Evolutionary conservation across 2,329 filamentous ascomycete genomes (phyloP).

Genomic region (Stagonosporopsis rhizophila): DNA sequence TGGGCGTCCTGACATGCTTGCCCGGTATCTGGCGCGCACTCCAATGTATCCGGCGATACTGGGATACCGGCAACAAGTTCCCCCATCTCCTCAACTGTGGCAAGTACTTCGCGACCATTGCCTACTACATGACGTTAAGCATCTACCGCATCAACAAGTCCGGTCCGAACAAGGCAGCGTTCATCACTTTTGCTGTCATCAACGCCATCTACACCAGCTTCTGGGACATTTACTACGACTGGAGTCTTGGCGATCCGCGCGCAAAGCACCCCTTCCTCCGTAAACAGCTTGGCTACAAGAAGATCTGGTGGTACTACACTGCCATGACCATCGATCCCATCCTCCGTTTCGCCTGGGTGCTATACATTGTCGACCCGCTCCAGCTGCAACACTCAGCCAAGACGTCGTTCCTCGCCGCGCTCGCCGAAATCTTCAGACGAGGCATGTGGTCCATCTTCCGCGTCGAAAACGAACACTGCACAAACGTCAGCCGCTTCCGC

Average conservation of each 20-base stretch:
- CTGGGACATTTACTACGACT: conserved; percentile 98
- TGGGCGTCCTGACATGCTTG: conserved; percentile 84
- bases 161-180: conserved; percentile 68
- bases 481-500: conserved; percentile 81
- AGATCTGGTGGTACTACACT: conserved; percentile 81
- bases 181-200: conserved; percentile 79
- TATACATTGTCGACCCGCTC: conserved; percentile 84
- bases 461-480: conserved; percentile 97
- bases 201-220: conserved; percentile 85
- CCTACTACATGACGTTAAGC: conserved; percentile 79
- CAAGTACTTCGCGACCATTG: conserved; percentile 87
- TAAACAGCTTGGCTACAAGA: conserved; percentile 79
- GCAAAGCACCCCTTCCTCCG: conserved; percentile 69
- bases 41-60: conserved; percentile 89
- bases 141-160: conserved; percentile 78
- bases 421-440: conserved; percentile 82
- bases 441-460: conserved; percentile 93
- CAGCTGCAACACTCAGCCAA: conserved; percentile 83
- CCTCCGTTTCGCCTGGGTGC: conserved; percentile 91
- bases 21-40: conserved; percentile 90
- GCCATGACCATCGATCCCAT: conserved; percentile 86
- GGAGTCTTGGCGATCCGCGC: conserved; percentile 83
- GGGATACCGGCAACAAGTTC: conserved; percentile 84
- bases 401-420: conserved; percentile 77
- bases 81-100: conserved; percentile 91